A percentile compares a stretch with the other conserved stretches of the same genome.
Conservation (phyloP, 1,284 basidiomycete genomes). For the Moesziomyces parantarcticus region DNA sequence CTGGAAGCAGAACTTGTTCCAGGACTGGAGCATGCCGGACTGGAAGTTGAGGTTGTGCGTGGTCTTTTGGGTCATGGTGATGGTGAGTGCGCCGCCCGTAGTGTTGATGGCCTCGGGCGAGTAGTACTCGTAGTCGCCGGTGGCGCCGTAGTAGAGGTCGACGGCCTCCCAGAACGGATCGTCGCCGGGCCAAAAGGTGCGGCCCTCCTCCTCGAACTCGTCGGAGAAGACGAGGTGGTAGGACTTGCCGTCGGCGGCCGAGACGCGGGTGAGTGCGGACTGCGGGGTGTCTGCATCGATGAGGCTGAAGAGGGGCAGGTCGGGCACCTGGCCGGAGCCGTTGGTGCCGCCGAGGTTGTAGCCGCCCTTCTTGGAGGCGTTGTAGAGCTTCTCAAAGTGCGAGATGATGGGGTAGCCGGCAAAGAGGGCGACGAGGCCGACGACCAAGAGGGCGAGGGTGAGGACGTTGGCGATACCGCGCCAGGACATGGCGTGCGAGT, state of each 20-base stretch:
- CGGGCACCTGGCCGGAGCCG: constrained; percentile 60
- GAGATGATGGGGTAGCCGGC: constrained; percentile 58
- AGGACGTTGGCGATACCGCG: constrained; percentile 51
- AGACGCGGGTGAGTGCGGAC: constrained; percentile 33
- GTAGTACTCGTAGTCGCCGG: constrained; percentile 57
- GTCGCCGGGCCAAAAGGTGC: constrained; percentile 63
- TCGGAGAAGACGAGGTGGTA: constrained; percentile 62
- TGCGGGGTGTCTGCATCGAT: constrained; percentile 55
- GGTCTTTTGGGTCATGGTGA: constrained; percentile 50
- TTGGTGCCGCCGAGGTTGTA: constrained; percentile 77
- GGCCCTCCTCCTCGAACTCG: constrained; percentile 57
- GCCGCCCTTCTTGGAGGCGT: constrained; percentile 22
- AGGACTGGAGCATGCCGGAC: constrained; percentile 62
- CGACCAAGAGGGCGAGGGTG: constrained; percentile 35
- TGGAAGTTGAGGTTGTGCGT: constrained; percentile 62
- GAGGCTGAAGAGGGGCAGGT: constrained; percentile 44
- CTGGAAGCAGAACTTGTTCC: constrained; percentile 67
- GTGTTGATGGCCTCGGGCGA: constrained; percentile 58
- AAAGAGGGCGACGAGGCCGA: constrained; percentile 52
- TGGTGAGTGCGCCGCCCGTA: constrained; percentile 45
- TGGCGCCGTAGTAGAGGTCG: constrained; percentile 57
- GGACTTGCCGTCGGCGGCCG: constrained; percentile 26
- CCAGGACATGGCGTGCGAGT: constrained; percentile 29
- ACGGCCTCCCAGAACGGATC: constrained; percentile 61
- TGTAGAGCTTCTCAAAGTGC: constrained; percentile 27